Percentiles rank a stretch among this genome's conserved stretches.
These are phyloP conservation scores for Calonectria hongkongensis DNA, from an alignment of 2,329 filamentous ascomycete genomes.

Conservation along the genomic window DNA sequence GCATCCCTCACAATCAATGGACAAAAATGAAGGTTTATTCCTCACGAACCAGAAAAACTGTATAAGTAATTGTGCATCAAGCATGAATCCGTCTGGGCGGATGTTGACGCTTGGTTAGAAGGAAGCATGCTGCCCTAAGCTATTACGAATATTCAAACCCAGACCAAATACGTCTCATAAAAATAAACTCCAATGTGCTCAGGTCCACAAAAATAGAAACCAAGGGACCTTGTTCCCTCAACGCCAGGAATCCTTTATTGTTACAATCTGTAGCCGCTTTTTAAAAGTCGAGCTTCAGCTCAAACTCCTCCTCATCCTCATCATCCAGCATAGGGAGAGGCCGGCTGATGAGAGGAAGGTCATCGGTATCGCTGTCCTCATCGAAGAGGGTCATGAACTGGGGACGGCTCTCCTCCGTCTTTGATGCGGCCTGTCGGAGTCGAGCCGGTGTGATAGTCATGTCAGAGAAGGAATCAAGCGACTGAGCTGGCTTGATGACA, in stretches of 20 bases:
- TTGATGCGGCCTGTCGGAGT: slow-evolving; percentile 51
- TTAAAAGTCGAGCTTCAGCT: slow-evolving; percentile 68
- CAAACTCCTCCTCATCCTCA: slow-evolving; percentile 75
- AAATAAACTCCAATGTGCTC: slow-evolving; percentile 9
- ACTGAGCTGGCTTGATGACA: slow-evolving; percentile 43
- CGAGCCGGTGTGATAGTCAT: slow-evolving; percentile 70
- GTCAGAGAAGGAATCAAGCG: slow-evolving; percentile 50
- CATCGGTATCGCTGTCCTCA: slow-evolving; percentile 63
- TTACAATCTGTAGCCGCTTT: slow-evolving; percentile 27
- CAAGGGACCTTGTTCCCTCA: slow-evolving; percentile 28
- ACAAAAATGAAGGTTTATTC: neutral
- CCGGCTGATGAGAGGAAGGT: slow-evolving; percentile 54
- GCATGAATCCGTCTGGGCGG: neutral
- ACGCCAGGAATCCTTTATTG: slow-evolving; percentile 47
- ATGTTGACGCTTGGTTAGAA: neutral
- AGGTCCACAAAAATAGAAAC: neutral
- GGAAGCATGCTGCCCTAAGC: neutral
- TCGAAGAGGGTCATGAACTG: slow-evolving; percentile 77
- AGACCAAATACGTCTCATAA: slow-evolving; percentile 4
- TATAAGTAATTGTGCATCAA: neutral
- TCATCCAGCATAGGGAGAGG: slow-evolving; percentile 61
- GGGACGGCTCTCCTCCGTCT: slow-evolving; percentile 60
- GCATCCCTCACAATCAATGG: neutral
- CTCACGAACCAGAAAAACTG: neutral
- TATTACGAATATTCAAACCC: slow-evolving; percentile 33